These are phyloP conservation scores for Amanita fuliginea DNA, from an alignment of 768 basidiomycete species.

Conservation along the genomic window DNA sequence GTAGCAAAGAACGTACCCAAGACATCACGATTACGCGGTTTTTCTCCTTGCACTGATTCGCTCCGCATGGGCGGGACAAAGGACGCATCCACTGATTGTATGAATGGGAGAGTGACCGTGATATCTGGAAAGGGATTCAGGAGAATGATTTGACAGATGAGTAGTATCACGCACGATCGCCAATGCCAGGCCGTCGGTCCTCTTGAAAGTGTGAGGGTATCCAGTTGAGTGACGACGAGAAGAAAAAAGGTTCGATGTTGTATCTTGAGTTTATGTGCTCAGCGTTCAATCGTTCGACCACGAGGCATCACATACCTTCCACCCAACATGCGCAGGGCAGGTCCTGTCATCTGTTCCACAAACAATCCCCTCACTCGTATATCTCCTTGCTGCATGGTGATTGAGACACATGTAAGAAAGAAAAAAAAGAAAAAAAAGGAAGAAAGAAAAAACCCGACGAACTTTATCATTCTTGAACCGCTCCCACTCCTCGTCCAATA, in stretches of 20 bases:
- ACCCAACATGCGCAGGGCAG: slow-evolving; percentile 50
- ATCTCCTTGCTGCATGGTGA: slow-evolving; percentile 11
- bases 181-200: slow-evolving; percentile 22
- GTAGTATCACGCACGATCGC: slow-evolving; percentile 38
- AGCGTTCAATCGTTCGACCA: background rate
- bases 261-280: slow-evolving; percentile 22
- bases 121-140: slow-evolving; percentile 30
- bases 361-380: slow-evolving; percentile 43
- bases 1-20: background rate
- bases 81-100: slow-evolving; percentile 27
- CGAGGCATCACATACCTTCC: slow-evolving; percentile 25
- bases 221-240: slow-evolving; percentile 54
- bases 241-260: slow-evolving; percentile 57
- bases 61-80: slow-evolving; percentile 7
- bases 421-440: background rate
- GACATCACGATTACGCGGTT: background rate
- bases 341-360: slow-evolving; percentile 38
- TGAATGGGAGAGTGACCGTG: slow-evolving; percentile 44
- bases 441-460: slow-evolving; percentile 15
- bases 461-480: slow-evolving; percentile 21
- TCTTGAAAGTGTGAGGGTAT: slow-evolving; percentile 59
- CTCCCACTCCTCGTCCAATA: slow-evolving; percentile 24
- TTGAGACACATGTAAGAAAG: background rate
- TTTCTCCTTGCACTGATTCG: slow-evolving; percentile 4
- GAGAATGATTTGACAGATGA: background rate